These are phyloP conservation scores for Beauveria sp. DNA, from an alignment of 2,329 filamentous ascomycete species.

Conservation along the genomic window DNA sequence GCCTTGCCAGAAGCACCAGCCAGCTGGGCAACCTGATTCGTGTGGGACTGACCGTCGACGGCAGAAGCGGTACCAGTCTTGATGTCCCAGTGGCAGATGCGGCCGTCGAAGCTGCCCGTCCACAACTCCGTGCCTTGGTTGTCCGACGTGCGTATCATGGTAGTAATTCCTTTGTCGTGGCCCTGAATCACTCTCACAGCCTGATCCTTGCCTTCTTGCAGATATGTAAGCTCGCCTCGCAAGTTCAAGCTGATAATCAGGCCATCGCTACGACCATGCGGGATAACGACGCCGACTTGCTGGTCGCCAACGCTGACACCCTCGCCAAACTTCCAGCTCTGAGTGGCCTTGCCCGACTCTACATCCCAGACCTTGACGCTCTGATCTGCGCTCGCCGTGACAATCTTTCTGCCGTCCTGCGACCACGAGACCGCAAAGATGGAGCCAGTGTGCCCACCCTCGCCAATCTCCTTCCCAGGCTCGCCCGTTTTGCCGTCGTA, in stretches of 20 bases:
- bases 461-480: constrained; percentile 65
- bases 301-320: constrained; percentile 72
- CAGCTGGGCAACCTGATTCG: constrained; percentile 78
- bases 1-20: constrained; percentile 53
- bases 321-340: constrained; percentile 81
- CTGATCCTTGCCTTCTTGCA: constrained; percentile 61
- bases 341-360: constrained; percentile 65
- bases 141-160: constrained; percentile 43
- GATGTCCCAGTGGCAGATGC: constrained; percentile 77
- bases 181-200: constrained; percentile 71
- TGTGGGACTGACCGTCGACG: constrained; percentile 74
- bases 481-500: constrained; percentile 97
- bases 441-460: constrained; percentile 82
- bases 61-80: constrained; percentile 58
- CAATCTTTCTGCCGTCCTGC: constrained; percentile 75
- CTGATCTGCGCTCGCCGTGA: constrained; percentile 88
- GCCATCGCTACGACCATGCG: constrained; percentile 71
- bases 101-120: constrained; percentile 89
- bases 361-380: constrained; percentile 93
- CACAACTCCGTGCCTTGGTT: constrained; percentile 60
- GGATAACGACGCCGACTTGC: constrained; percentile 92
- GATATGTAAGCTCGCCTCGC: constrained; percentile 83
- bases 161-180: constrained; percentile 86
- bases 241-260: constrained; percentile 86
- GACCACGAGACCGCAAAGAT: constrained; percentile 92